Base-by-base conservation (phyloP, 176 grass and related monocot species). In the Cenchrus purpureus region DNA sequence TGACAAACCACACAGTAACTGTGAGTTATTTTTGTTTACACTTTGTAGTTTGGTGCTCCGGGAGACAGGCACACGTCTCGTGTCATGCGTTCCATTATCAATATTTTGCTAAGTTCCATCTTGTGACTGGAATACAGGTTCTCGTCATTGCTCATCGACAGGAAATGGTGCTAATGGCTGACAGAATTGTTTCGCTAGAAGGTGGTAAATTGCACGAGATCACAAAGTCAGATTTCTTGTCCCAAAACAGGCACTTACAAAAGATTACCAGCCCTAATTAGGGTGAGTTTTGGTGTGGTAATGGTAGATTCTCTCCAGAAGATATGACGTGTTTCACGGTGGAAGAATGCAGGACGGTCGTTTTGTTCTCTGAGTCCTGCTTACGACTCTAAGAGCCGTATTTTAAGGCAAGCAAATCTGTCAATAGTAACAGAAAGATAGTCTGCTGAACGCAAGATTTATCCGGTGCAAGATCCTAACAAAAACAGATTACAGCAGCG, bases 101-200 rank as follows among this genome's bases (percentile, higher is more conserved):
- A 25, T 67, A n/a, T 77, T 68, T 86, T 80, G 54, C 25, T 50
- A 60, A 59, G 43, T 61, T n/a, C 14, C 83, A 58, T 29, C 14
- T 64, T 78, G 43, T 68, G 19, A 20, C 13, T 28, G 59, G 59
- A 73, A 64, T 14, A 51, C 85, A 91, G 94, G 92, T 94, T 76
- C 16, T 92, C 10, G 73, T 94, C 56, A 92, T 97, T 85, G 87
- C 88, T 49, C 94, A 97, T 85, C 83, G 89, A 44, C 74, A 92
- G 72, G 94, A 94, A 59, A 97, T 92, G 50, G 73, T 92, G 15
- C 65, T 88, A 73, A 92, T 94, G 82, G 89, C 94, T 79, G 90
- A 97, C 73, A 92, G 90, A 88, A 79, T 97, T 85, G 25, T 92
- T 63, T 69, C 90, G 17, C 78, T 92, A 12, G 94, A 97, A 28